Base-by-base conservation (phyloP, 2,329 filamentous ascomycete species). In the Albophoma yamanashiensis region DNA sequence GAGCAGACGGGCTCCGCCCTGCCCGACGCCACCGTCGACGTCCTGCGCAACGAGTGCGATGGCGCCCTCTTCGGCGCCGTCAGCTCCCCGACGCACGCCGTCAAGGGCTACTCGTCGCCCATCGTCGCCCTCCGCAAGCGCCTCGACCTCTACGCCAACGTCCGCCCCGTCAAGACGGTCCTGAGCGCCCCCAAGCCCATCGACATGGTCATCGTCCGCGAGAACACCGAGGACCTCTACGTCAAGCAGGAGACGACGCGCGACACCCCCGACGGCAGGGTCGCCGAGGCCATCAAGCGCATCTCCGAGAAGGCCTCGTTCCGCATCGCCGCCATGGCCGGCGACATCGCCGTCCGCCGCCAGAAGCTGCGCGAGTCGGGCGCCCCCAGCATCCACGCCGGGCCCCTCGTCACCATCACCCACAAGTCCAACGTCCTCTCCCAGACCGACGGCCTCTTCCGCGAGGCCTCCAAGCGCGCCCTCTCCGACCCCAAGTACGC, bases 181-280 rank as follows among this genome's bases (percentile, higher is more conserved):
- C 71, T 79, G 63, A 88, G 85, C 40, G 82, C 84, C 59, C 67
- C 76, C 55, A 82, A 81, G 69, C 88, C 89, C 64, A 92, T 97
- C 70, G 94, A 99, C 78, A 88, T 99, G 74, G 94, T 99, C 70
- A 99, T 97, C 69, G 94, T 97, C 59, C 90, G 94, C 65, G 94
- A 99, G 78, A 99, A 99, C 81, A 99, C 94, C 39, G 94, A 99
- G 79, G 94, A 99, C 74, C 83, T 99, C 47, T 96, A 96, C 76
- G 93, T 99, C 68, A 97, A 97, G 80, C 89, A 97, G 75, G 94
- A 99, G 80, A 88, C 82, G 74, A 97, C 92, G 27, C 88, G 85
- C 72, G 84, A 90, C 59, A 85, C 83, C 39, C 80, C 87, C 42
- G 83, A 90, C 62, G 87, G 88, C 74, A 92, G 91, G 78, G 89